A percentile compares a stretch with the other conserved stretches of the same genome.
These are phyloP conservation scores for Aspergillus hancockii DNA, from an alignment of 495 filamentous ascomycete genomes.

Conservation along the genomic window DNA sequence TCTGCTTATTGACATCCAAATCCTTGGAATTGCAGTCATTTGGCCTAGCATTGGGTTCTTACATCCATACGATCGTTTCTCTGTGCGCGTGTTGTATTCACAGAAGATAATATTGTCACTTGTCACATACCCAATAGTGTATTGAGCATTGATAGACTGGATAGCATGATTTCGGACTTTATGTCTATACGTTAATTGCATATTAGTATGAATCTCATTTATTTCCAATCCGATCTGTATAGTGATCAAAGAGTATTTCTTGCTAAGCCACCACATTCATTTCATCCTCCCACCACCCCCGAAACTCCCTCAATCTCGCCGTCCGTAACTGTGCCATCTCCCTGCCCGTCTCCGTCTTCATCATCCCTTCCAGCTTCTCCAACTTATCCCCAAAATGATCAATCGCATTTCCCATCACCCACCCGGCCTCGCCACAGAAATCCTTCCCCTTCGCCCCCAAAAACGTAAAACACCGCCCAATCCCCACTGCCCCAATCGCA, in stretches of 20 bases:
- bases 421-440: constrained; percentile 29
- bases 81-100: constrained; percentile 11
- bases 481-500: constrained; percentile 82
- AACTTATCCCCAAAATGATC: constrained; percentile 82
- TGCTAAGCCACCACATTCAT: constrained; percentile 22
- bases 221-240: too few species aligned
- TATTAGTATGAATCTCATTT: constrained; percentile 10
- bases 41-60: neutral
- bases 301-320: constrained; percentile 62
- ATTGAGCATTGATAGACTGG: constrained; percentile 16
- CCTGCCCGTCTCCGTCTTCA: constrained; percentile 71
- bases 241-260: neutral
- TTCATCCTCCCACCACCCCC: constrained; percentile 75
- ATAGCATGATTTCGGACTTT: constrained; percentile 6
- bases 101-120: constrained; percentile 6
- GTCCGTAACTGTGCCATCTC: constrained; percentile 65
- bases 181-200: constrained; percentile 5
- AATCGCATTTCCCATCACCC: constrained; percentile 63
- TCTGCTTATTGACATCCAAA: constrained; percentile 6
- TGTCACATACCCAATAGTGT: constrained; percentile 20
- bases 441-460: constrained; percentile 59
- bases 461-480: constrained; percentile 78
- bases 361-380: constrained; percentile 69
- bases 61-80: constrained; percentile 5
- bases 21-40: constrained; percentile 2